phyloP scores from a whole-genome alignment of 1,139 yeast species.

The Hansenula sp. region DNA sequence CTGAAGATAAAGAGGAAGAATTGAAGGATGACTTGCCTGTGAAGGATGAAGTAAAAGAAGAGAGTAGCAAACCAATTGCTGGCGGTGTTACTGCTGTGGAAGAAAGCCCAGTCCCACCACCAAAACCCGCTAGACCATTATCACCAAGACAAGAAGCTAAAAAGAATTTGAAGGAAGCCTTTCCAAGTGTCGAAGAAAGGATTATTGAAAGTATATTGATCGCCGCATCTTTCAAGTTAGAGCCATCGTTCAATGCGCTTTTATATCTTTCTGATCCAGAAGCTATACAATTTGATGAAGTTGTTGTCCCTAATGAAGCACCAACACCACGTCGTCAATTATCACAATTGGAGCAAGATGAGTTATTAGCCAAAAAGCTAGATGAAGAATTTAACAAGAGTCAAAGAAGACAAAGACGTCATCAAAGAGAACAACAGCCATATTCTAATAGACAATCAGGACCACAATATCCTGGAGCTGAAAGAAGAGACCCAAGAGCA shows the following conservation, averaged over 20 bases:
- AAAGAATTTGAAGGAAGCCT: constrained; percentile 68
- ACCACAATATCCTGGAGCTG: constrained; percentile 21
- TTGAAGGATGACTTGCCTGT: neutral
- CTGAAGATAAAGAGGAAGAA: neutral
- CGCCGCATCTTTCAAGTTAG: constrained; percentile 78
- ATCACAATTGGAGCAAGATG: constrained; percentile 69
- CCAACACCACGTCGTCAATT: constrained; percentile 25
- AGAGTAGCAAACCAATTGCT: neutral
- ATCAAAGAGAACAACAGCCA: constrained; percentile 22
- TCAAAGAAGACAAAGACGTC: constrained; percentile 18
- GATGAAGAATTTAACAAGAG: constrained; percentile 61
- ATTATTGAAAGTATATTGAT: constrained; percentile 75
- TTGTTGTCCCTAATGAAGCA: constrained; percentile 31
- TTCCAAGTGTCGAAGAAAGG: constrained; percentile 70
- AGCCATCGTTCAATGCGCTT: constrained; percentile 85
- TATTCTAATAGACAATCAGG: constrained; percentile 15
- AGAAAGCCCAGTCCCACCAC: constrained; percentile 43
- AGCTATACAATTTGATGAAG: constrained; percentile 56
- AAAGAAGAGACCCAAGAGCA: constrained; percentile 34
- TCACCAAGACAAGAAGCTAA: constrained; percentile 53
- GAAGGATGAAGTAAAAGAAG: constrained; percentile 12
- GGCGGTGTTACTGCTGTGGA: neutral
- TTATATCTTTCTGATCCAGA: constrained; percentile 77
- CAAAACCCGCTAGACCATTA: constrained; percentile 57
- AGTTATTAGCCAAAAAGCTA: constrained; percentile 73